These are phyloP conservation scores for Nemophila menziesii DNA, from an alignment of 257 asterid species.

Conservation along the genomic window DNA sequence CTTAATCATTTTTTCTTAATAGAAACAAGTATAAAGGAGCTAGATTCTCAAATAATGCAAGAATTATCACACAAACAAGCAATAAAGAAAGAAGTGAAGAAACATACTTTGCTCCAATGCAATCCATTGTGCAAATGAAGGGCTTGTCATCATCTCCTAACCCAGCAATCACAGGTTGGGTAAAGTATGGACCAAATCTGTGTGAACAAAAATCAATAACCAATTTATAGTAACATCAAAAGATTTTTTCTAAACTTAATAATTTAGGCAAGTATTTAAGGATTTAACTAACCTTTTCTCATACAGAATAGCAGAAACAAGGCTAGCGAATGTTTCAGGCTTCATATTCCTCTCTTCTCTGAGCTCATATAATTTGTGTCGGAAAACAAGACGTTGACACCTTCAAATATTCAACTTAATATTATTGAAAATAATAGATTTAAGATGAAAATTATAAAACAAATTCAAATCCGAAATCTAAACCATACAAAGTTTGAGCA, in stretches of 20 bases:
- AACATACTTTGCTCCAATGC: constrained; percentile 88
- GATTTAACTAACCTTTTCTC: constrained; percentile 55
- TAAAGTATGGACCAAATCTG: constrained; percentile 95
- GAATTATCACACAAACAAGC: neutral
- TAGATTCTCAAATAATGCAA: too few species aligned
- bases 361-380: constrained; percentile 82
- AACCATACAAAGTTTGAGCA: constrained; percentile 66
- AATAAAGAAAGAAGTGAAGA: constrained; percentile 4
- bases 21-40: too few species aligned
- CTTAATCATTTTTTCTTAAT: too few species aligned
- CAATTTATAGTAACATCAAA: neutral
- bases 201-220: neutral
- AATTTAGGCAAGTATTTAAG: neutral
- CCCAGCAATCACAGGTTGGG: constrained; percentile 98
- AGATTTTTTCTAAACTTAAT: neutral
- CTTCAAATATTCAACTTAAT: constrained; percentile 25
- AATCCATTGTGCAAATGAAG: constrained; percentile 96
- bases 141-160: constrained; percentile 84
- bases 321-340: constrained; percentile 97
- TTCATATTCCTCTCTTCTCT: constrained; percentile 97
- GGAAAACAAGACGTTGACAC: constrained; percentile 72
- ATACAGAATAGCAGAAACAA: constrained; percentile 77
- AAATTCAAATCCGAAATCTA: neutral
- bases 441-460: neutral
- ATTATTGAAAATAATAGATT: neutral